phyloP scores from a whole-genome alignment of 208 protist species.

The Wallacemonas sp. region DNA sequence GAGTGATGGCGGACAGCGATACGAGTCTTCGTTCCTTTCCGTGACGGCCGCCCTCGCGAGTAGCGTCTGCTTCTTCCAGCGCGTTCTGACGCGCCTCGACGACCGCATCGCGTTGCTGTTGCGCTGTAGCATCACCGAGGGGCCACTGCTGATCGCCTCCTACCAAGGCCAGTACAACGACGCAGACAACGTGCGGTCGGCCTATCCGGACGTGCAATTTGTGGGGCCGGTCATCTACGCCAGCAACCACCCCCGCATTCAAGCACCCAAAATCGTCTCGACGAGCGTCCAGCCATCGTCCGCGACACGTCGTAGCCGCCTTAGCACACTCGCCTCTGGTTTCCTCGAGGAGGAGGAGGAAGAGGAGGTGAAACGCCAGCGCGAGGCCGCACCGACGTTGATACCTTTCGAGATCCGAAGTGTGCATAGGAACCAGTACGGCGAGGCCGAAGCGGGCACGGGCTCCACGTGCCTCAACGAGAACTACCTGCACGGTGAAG shows the following conservation, averaged over 20 bases:
- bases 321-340: constrained; percentile 11
- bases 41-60: constrained; percentile 74
- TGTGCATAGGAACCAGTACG: constrained; percentile 21
- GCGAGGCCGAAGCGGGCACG: constrained; percentile 2
- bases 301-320: not conserved
- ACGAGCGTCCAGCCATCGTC: not conserved
- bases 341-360: constrained; percentile 7
- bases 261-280: constrained; percentile 21
- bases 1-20: constrained; percentile 58
- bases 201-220: constrained; percentile 76
- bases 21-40: constrained; percentile 76
- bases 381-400: constrained; percentile 7
- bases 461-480: constrained; percentile 4
- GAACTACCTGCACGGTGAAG: constrained; percentile 9
- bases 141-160: constrained; percentile 62
- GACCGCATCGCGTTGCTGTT: constrained; percentile 52
- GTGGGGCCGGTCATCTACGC: constrained; percentile 71
- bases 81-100: constrained; percentile 71
- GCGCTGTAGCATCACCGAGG: constrained; percentile 69
- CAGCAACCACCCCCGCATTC: constrained; percentile 66
- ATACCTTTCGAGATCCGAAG: constrained; percentile 75
- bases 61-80: constrained; percentile 82
- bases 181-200: constrained; percentile 70
- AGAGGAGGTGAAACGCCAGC: constrained; percentile 7
- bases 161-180: constrained; percentile 90